Evolutionary conservation across 768 basidiomycete species (phyloP).

Genomic region (Tephrocybe rancida): DNA sequence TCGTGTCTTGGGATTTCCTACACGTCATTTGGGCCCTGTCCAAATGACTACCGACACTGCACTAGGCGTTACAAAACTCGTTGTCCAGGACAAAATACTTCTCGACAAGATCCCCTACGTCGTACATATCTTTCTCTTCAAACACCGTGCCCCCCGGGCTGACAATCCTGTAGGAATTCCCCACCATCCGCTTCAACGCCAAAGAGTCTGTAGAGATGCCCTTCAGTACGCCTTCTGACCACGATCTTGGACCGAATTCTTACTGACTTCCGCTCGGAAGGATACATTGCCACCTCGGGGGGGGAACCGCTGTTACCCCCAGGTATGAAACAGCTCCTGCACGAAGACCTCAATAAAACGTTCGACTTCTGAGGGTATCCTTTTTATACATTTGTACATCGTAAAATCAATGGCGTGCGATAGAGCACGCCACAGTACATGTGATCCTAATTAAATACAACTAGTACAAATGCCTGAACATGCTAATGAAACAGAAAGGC

Average conservation of each 20-base stretch:
- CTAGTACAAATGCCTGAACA: constrained; percentile 9
- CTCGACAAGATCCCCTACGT: constrained; percentile 75
- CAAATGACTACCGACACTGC: constrained; percentile 99
- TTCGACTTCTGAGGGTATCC: constrained; percentile 67
- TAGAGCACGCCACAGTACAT: not conserved
- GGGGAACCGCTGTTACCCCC: constrained; percentile 78
- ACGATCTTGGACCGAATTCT: not conserved
- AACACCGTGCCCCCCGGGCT: not conserved
- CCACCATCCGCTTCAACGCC: constrained; percentile 85
- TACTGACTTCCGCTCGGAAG: constrained; percentile 24
- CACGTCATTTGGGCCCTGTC: constrained; percentile 79
- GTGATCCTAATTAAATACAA: constrained; percentile 9
- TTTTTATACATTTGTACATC: not conserved
- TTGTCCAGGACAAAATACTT: constrained; percentile 75
- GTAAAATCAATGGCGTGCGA: constrained; percentile 4
- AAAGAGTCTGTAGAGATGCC: constrained; percentile 98
- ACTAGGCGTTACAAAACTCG: constrained; percentile 84
- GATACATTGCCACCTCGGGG: constrained; percentile 43
- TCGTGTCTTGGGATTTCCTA: constrained; percentile 83
- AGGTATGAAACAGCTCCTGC: constrained; percentile 86
- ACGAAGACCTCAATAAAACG: constrained; percentile 83
- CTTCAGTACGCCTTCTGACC: constrained; percentile 63
- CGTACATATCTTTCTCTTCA: constrained; percentile 40
- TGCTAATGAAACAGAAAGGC: not conserved
- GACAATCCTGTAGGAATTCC: constrained; percentile 62